These are phyloP conservation scores for Zizania palustris DNA, from an alignment of 202 grass and related monocot species.

Conservation along the genomic window DNA sequence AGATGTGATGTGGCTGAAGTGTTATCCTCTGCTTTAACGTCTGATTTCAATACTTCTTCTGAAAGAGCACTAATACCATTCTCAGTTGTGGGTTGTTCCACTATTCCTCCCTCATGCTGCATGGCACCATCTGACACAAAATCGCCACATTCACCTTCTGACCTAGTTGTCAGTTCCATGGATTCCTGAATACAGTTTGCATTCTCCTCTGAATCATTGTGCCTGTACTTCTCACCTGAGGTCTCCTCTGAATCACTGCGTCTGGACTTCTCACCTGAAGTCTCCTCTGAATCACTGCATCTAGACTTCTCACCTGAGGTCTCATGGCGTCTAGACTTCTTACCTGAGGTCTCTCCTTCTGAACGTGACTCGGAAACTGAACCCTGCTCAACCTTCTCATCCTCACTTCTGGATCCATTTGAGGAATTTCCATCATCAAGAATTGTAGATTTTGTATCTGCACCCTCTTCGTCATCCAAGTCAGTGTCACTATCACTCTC, in stretches of 20 bases:
- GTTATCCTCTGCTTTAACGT: slow-evolving; percentile 35
- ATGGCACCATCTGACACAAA: slow-evolving; percentile 49
- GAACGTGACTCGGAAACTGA: slow-evolving; percentile 56
- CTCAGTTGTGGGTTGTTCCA: slow-evolving; percentile 40
- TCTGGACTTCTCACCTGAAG: slow-evolving; percentile 51
- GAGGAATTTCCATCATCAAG: slow-evolving; percentile 70
- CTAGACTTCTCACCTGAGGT: slow-evolving; percentile 53
- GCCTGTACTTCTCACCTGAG: slow-evolving; percentile 48
- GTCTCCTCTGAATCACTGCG: slow-evolving; percentile 36
- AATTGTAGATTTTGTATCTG: slow-evolving; percentile 59
- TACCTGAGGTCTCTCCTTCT: slow-evolving; percentile 64
- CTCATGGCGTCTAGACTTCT: slow-evolving; percentile 53
- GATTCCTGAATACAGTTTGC: slow-evolving; percentile 34
- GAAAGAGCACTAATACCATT: slow-evolving; percentile 32
- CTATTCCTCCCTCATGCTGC: slow-evolving; percentile 39
- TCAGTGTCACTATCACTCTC: slow-evolving; percentile 69
- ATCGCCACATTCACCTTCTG: slow-evolving; percentile 42
- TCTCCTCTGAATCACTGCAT: slow-evolving; percentile 57
- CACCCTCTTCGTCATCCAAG: slow-evolving; percentile 49
- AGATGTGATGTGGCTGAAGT: slow-evolving; percentile 37
- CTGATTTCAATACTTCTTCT: slow-evolving; percentile 35
- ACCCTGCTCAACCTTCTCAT: slow-evolving; percentile 43
- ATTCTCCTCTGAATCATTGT: slow-evolving; percentile 53
- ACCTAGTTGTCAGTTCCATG: slow-evolving; percentile 5
- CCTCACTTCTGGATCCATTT: slow-evolving; percentile 54